These are phyloP conservation scores for Echites panduratus DNA, from an alignment of 257 asterid species.

Conservation along the genomic window DNA sequence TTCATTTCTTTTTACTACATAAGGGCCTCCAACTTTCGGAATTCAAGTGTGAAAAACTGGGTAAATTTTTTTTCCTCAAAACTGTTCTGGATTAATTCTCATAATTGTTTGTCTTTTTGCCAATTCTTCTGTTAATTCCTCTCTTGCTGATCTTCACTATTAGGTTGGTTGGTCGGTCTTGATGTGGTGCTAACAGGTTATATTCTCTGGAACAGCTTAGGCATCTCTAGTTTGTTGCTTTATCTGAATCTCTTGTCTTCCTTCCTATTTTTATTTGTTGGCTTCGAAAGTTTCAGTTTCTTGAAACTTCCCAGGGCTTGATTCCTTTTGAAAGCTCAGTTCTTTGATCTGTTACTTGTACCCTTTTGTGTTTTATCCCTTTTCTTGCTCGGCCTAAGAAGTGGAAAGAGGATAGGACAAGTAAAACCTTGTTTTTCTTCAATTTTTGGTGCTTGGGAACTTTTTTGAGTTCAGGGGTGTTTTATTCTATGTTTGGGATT, in stretches of 20 bases:
- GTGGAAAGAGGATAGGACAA: neutral
- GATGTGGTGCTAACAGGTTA: conserved; percentile 16
- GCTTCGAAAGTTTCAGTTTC: conserved; percentile 20
- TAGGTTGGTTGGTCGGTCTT: conserved; percentile 23
- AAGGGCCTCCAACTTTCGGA: conserved; percentile 31
- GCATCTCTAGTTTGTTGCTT: conserved; percentile 21
- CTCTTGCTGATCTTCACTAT: conserved; percentile 24
- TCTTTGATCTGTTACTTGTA: conserved; percentile 23
- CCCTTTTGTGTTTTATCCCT: conserved; percentile 25
- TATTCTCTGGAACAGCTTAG: conserved; percentile 10
- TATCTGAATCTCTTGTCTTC: conserved; percentile 37
- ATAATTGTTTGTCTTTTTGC: conserved; percentile 20
- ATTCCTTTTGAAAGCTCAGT: conserved; percentile 30
- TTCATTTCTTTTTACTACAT: conserved; percentile 4
- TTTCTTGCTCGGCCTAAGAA: conserved; percentile 20
- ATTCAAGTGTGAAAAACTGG: conserved; percentile 33
- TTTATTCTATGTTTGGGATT: conserved; percentile 23
- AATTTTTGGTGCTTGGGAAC: conserved; percentile 13
- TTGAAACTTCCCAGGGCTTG: conserved; percentile 21
- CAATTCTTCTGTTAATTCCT: conserved; percentile 19
- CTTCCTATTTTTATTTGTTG: conserved; percentile 17
- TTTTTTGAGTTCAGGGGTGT: conserved; percentile 7
- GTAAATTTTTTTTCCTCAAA: conserved; percentile 10
- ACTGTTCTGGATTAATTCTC: conserved; percentile 23
- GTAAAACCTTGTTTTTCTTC: conserved; percentile 2